Evolutionary conservation across 2,329 filamentous ascomycete genomes (phyloP).

Genomic region (Paraphoma sp.): DNA sequence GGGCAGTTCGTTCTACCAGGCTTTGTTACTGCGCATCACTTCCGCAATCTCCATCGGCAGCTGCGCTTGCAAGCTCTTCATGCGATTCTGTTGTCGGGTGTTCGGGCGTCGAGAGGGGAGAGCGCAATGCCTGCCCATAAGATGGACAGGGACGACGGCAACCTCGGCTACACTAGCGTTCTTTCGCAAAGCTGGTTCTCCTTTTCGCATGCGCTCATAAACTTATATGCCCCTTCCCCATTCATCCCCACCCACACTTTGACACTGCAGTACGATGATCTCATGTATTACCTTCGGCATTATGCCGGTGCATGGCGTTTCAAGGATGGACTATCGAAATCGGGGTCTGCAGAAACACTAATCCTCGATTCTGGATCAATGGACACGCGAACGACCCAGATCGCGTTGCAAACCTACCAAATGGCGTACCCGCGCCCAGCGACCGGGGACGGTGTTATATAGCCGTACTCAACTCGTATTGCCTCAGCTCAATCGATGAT

Average conservation of each 20-base stretch:
- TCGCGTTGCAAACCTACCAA: not conserved
- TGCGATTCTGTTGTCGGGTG: not conserved
- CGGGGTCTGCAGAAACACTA: not conserved
- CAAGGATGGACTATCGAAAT: not conserved
- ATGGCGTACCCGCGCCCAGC: not conserved
- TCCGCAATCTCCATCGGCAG: not conserved
- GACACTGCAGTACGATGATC: not conserved
- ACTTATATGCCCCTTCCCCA: not conserved
- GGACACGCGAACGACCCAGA: not conserved
- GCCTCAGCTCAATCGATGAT: not conserved
- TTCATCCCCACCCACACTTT: not conserved
- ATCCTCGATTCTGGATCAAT: not conserved
- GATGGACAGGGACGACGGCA: not conserved
- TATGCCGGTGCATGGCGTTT: not conserved
- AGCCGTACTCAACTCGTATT: not conserved
- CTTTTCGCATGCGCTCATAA: not conserved
- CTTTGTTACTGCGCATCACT: not conserved
- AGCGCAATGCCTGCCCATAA: not conserved
- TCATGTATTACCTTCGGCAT: not conserved
- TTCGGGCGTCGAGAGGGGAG: not conserved
- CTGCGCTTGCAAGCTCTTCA: not conserved
- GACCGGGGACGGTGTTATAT: not conserved
- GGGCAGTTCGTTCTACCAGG: not conserved
- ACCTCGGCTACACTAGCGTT: slow-evolving; percentile 17
- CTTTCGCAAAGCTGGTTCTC: slow-evolving; percentile 7